A percentile compares a stretch with the other conserved stretches of the same genome.
Evolutionary conservation across 768 basidiomycete genomes (phyloP).

Genomic region (Suillus alpinus): DNA sequence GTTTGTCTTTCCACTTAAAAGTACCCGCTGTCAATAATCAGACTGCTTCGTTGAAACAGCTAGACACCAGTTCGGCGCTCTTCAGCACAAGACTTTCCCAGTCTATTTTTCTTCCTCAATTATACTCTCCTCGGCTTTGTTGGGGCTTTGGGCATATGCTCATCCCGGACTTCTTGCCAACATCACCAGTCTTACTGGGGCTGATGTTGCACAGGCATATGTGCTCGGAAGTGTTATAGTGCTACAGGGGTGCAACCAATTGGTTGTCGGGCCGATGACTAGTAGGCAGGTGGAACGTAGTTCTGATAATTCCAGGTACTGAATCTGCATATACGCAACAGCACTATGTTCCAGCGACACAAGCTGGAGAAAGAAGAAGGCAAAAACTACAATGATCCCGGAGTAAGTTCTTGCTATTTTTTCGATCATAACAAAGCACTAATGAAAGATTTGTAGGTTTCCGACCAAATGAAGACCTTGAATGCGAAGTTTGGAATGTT

Average conservation of each 20-base stretch:
- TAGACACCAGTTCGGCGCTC: slow-evolving; percentile 66
- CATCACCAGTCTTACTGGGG: slow-evolving; percentile 43
- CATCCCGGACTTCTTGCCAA: slow-evolving; percentile 55
- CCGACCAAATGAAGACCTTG: slow-evolving; percentile 64
- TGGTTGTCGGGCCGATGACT: slow-evolving; percentile 70
- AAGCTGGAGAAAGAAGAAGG: slow-evolving; percentile 73
- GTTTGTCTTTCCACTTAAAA: slow-evolving; percentile 34
- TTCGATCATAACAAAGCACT: slow-evolving; percentile 8
- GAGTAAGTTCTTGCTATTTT: slow-evolving; percentile 41
- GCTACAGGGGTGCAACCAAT: slow-evolving; percentile 58
- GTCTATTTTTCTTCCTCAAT: slow-evolving; percentile 69
- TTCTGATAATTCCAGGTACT: not conserved
- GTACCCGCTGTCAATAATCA: not conserved
- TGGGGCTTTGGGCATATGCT: slow-evolving; percentile 55
- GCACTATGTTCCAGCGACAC: slow-evolving; percentile 75
- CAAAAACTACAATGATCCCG: slow-evolving; percentile 60
- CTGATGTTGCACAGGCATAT: slow-evolving; percentile 68
- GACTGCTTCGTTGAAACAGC: slow-evolving; percentile 36
- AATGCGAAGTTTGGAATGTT: slow-evolving; percentile 63
- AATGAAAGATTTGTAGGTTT: slow-evolving; percentile 44
- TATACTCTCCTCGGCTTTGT: slow-evolving; percentile 48
- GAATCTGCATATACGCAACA: slow-evolving; percentile 21
- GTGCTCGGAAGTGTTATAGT: slow-evolving; percentile 45
- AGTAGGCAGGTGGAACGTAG: slow-evolving; percentile 48
- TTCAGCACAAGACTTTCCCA: slow-evolving; percentile 76